Percentiles rank a stretch among this genome's conserved stretches.
These are phyloP conservation scores for Salmacisia buchloeana DNA, from an alignment of 1,284 basidiomycete species.

Conservation along the genomic window DNA sequence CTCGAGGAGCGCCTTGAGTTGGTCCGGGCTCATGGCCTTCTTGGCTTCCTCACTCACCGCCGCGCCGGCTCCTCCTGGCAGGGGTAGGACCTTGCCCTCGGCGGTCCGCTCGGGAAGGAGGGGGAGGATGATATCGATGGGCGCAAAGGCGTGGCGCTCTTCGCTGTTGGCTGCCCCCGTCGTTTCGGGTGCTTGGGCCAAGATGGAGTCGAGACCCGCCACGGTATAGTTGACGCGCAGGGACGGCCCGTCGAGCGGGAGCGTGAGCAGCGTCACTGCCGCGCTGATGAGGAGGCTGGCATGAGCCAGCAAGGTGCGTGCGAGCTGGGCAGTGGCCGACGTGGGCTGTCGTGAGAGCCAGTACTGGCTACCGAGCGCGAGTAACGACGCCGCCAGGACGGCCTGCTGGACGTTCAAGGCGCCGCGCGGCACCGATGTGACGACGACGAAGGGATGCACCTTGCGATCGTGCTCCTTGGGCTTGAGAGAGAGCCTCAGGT, in stretches of 20 bases:
- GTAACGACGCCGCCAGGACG: not conserved
- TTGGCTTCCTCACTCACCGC: too few relatives aligned
- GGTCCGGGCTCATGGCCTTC: not conserved
- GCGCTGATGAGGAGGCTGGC: not conserved
- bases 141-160: not conserved
- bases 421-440: not conserved
- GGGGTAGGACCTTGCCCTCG: not conserved
- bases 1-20: not conserved
- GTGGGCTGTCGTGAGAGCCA: not conserved
- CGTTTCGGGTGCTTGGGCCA: not conserved
- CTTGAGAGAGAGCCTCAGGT: conserved; percentile 3
- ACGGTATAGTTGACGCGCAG: not conserved
- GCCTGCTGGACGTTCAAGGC: conserved; percentile 4
- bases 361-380: not conserved
- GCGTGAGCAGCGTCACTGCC: not conserved
- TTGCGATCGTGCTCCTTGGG: not conserved
- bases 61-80: too few relatives aligned
- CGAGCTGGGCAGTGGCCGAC: not conserved
- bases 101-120: not conserved
- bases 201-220: not conserved
- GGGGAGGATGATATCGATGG: conserved; percentile 7
- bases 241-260: conserved; percentile 2
- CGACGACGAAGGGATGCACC: conserved; percentile 3
- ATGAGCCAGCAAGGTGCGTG: not conserved
- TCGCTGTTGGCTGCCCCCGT: not conserved